Evolutionary conservation across 345 rosid species (phyloP).

Genomic region (Eucalyptus viminalis): DNA sequence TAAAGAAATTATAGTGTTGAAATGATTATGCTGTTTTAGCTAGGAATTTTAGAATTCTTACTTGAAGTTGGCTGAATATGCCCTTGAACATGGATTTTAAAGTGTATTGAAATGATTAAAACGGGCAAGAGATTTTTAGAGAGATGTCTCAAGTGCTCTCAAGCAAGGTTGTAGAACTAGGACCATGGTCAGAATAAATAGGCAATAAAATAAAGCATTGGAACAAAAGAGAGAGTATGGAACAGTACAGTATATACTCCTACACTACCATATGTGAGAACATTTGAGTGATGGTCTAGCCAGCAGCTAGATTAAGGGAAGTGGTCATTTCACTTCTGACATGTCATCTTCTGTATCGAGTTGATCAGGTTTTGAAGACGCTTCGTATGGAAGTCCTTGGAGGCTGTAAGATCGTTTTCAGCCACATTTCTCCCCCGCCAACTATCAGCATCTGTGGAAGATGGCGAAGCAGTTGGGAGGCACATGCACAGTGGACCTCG

Average conservation of each 20-base stretch:
- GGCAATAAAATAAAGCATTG: background rate
- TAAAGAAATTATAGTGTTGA: background rate
- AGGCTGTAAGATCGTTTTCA: conserved; percentile 65
- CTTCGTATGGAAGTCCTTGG: conserved; percentile 48
- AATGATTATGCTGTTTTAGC: too few species aligned
- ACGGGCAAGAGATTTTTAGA: background rate
- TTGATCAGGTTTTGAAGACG: conserved; percentile 26
- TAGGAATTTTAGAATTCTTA: background rate
- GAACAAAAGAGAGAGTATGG: background rate
- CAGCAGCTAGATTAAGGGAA: background rate
- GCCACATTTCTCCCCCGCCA: conserved; percentile 25
- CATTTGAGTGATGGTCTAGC: background rate
- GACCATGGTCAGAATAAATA: too few species aligned
- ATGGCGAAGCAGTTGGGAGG: conserved; percentile 68
- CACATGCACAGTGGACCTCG: conserved; percentile 21
- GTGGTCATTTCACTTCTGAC: background rate
- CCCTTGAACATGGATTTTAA: background rate
- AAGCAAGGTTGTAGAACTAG: background rate
- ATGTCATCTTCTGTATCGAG: background rate
- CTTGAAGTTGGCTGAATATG: background rate
- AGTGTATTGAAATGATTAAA: background rate
- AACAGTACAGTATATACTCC: background rate
- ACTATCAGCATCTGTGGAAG: conserved; percentile 56
- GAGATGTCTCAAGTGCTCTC: background rate
- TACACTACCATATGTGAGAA: background rate